Percentiles rank a stretch among this genome's conserved stretches.
These are phyloP conservation scores for Sclerotinia spermophila DNA, from an alignment of 2,329 filamentous ascomycete genomes.

Conservation along the genomic window DNA sequence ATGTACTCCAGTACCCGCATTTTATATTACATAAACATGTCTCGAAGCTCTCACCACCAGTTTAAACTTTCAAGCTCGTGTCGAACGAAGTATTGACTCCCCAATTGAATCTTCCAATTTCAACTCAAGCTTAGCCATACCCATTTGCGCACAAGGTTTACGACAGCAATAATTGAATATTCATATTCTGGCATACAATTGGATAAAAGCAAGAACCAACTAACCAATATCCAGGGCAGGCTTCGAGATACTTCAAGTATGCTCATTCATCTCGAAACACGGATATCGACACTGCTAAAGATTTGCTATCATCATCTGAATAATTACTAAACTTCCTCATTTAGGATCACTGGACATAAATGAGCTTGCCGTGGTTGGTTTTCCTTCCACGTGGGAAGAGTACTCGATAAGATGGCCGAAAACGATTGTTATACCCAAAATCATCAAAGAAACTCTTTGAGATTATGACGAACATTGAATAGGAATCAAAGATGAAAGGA, in stretches of 20 bases:
- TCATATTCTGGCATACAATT: neutral
- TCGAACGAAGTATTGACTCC: neutral
- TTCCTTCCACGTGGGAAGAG: neutral
- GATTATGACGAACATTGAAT: neutral
- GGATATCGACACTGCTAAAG: neutral
- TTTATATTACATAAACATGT: slow-evolving; percentile 1
- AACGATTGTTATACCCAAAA: neutral
- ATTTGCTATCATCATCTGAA: neutral
- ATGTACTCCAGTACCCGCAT: neutral
- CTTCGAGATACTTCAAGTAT: neutral
- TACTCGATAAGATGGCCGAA: slow-evolving; percentile 1
- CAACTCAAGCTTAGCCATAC: neutral
- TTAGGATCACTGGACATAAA: too few relatives aligned
- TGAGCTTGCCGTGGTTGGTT: neutral
- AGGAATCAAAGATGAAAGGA: slow-evolving; percentile 5
- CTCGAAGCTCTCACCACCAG: neutral
- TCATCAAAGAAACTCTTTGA: neutral
- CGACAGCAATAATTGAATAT: neutral
- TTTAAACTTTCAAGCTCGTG: neutral
- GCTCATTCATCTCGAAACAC: neutral
- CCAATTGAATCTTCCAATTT: neutral
- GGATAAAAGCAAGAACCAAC: neutral
- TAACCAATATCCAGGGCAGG: neutral
- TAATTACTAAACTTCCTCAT: too few relatives aligned
- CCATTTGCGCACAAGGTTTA: neutral